Percentiles rank a stretch among this genome's conserved stretches.
Evolutionary conservation across 108 stramenopile species (phyloP).

Genomic region (Conticribra weissflogii): DNA sequence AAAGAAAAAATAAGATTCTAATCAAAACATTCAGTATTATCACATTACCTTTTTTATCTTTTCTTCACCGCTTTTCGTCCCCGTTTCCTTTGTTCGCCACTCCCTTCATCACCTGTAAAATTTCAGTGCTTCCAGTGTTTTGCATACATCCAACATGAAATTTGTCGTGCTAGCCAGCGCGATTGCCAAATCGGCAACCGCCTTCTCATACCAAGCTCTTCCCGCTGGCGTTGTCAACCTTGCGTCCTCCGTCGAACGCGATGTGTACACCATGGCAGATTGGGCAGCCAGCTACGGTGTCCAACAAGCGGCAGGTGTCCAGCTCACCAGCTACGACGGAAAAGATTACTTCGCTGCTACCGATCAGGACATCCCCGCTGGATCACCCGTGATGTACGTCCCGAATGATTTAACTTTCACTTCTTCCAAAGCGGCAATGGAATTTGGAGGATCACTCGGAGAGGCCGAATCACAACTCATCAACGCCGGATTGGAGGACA

Average conservation of each 20-base stretch:
- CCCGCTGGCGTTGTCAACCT: conserved; percentile 39
- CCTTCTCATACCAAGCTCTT: conserved; percentile 46
- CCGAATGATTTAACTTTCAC: conserved; percentile 41
- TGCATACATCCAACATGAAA: too few relatives aligned
- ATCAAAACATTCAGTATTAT: too few relatives aligned
- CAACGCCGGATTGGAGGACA: conserved; percentile 36
- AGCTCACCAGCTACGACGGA: conserved; percentile 47
- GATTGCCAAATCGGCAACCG: conserved; percentile 4
- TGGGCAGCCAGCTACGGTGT: conserved; percentile 50
- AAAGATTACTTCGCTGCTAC: conserved; percentile 52
- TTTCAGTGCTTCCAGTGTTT: too few relatives aligned
- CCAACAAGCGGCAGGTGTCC: conserved; percentile 48
- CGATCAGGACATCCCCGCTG: conserved; percentile 44
- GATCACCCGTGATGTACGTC: conserved; percentile 44
- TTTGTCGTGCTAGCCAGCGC: conserved; percentile 8
- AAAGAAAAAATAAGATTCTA: too few relatives aligned
- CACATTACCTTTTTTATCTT: too few relatives aligned
- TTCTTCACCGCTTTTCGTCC: too few relatives aligned
- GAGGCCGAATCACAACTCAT: conserved; percentile 29
- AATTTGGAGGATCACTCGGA: conserved; percentile 34
- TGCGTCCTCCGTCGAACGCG: conserved; percentile 42
- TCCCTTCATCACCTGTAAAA: background rate
- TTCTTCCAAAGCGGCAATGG: conserved; percentile 34
- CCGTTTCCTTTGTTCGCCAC: too few relatives aligned
- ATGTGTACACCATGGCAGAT: conserved; percentile 50